Base-by-base conservation (phyloP, 306 rosid species). In the Cucurbita ficifolia region DNA sequence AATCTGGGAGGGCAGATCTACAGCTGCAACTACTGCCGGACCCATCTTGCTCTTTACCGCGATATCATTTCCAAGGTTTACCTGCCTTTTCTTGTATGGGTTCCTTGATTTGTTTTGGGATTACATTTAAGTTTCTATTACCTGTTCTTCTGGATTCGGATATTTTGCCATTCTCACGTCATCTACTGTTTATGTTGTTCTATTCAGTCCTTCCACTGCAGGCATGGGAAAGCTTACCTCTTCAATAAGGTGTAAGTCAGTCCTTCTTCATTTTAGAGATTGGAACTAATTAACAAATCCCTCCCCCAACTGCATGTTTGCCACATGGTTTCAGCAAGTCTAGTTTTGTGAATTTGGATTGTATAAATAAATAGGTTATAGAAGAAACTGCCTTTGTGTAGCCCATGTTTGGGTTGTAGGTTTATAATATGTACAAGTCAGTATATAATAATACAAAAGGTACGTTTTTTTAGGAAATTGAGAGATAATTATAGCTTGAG, bases 211-310 rank as follows among this genome's bases (percentile, higher is more conserved):
- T 92, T 89, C 82, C 92, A 84, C 33, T 0, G 71, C 88, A 87
- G 76, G 86, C 90, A 89, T 70, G 97, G 94, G 84, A 84, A 86
- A 85, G 97, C 95, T 72, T 92, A 91, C 85, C 97, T 89, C 91
- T 91, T 91, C 90, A 86, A 59, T 71, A 89, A 91, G 75, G 97
- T 91, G 96, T 92, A 89, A 91, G 97, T 89, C 76, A 91, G 97
- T 89, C 76, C 78, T 77, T 81, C 90, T 82, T 73, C 63, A 59
- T 33, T 59, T 59, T 56, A 22, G 61, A 22, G 61, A 21, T 22
- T 56, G 61, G 17, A 56, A 56, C 5, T 56, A 1, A 18, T 64
- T 17, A 18, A 8, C 48, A 22, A 35, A 65, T 22, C 8, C 71
- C 33, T 56, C 8, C 19, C 42, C 42, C 4, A 59, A 13, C 39